Conservation (phyloP, 768 basidiomycete genomes). For the Tricholoma saponaceum region DNA sequence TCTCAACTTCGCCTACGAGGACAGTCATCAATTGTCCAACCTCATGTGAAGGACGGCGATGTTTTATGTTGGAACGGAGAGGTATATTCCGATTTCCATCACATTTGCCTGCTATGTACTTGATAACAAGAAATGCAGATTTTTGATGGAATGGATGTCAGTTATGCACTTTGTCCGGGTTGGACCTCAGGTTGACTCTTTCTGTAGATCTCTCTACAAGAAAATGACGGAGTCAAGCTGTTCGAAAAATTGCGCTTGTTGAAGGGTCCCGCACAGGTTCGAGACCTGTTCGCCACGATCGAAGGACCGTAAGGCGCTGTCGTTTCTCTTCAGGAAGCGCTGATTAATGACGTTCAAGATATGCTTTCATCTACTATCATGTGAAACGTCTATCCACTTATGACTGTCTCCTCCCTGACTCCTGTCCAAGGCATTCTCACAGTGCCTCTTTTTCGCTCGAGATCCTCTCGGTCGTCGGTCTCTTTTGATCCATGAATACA, state of each 20-base stretch:
- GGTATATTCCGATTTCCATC: slow-evolving; percentile 30
- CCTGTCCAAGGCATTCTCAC: slow-evolving; percentile 32
- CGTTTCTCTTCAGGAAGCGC: neutral
- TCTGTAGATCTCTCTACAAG: slow-evolving; percentile 46
- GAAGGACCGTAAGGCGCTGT: slow-evolving; percentile 74
- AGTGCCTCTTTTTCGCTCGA: slow-evolving; percentile 64
- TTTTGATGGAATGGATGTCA: slow-evolving; percentile 77
- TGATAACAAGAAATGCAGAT: slow-evolving; percentile 31
- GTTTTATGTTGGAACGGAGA: slow-evolving; percentile 88
- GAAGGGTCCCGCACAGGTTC: slow-evolving; percentile 37
- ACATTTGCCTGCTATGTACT: neutral
- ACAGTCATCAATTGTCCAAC: slow-evolving; percentile 52
- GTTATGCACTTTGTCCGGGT: slow-evolving; percentile 9
- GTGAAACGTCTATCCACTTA: slow-evolving; percentile 32
- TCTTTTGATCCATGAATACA: slow-evolving; percentile 67
- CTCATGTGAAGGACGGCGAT: slow-evolving; percentile 54
- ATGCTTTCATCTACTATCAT: slow-evolving; percentile 78
- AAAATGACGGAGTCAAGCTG: slow-evolving; percentile 71
- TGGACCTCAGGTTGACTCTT: neutral
- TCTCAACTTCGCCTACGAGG: slow-evolving; percentile 79
- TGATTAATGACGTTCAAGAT: slow-evolving; percentile 39
- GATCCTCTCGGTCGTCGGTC: slow-evolving; percentile 87
- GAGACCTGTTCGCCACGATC: slow-evolving; percentile 49
- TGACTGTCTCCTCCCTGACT: slow-evolving; percentile 1
- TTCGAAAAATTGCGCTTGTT: slow-evolving; percentile 30